Conservation (phyloP, 1,284 basidiomycete species). For the Coniferiporia sulphurascens region DNA sequence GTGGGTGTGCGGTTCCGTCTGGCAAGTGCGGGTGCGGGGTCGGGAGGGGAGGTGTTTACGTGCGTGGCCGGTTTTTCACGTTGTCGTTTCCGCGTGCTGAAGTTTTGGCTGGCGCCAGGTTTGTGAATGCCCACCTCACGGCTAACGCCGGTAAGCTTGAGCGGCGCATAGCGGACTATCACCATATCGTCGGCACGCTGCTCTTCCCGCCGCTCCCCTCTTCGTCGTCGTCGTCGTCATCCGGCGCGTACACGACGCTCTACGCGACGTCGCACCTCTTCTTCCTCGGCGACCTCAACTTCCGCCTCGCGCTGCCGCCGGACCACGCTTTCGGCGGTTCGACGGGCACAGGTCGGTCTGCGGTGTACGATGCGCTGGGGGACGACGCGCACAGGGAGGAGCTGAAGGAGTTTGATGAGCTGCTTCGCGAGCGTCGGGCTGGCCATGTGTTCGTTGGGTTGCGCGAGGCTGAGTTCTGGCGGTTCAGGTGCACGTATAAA, state of each 20-base stretch:
- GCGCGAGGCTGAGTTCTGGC: slow-evolving; percentile 78
- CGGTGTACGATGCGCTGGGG: slow-evolving; percentile 40
- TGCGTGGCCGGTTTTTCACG: slow-evolving; percentile 34
- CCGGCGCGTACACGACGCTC: slow-evolving; percentile 49
- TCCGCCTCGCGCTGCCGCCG: slow-evolving; percentile 63
- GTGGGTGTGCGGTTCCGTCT: slow-evolving; percentile 86
- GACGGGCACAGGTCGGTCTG: slow-evolving; percentile 24
- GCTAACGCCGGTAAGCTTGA: slow-evolving; percentile 75
- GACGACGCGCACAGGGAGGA: slow-evolving; percentile 53
- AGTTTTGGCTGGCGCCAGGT: slow-evolving; percentile 44
- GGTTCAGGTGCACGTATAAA: slow-evolving; percentile 89
- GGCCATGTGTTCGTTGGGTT: slow-evolving; percentile 68
- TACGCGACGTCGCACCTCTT: slow-evolving; percentile 83
- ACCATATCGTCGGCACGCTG: slow-evolving; percentile 77
- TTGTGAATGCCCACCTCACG: slow-evolving; percentile 89
- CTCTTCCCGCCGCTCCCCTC: slow-evolving; percentile 64
- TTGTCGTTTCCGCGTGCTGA: slow-evolving; percentile 2
- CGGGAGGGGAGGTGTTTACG: slow-evolving; percentile 77
- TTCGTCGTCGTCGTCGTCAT: slow-evolving; percentile 32
- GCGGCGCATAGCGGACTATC: slow-evolving; percentile 76
- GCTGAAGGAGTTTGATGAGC: slow-evolving; percentile 76
- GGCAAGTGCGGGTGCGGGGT: slow-evolving; percentile 42
- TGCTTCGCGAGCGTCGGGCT: slow-evolving; percentile 58
- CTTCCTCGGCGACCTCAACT: slow-evolving; percentile 88
- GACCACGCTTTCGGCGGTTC: slow-evolving; percentile 37